A percentile compares a stretch with the other conserved stretches of the same genome.
phyloP scores from a whole-genome alignment of 371 early-diverging fungal species.

The Funneliformis caledonium region DNA sequence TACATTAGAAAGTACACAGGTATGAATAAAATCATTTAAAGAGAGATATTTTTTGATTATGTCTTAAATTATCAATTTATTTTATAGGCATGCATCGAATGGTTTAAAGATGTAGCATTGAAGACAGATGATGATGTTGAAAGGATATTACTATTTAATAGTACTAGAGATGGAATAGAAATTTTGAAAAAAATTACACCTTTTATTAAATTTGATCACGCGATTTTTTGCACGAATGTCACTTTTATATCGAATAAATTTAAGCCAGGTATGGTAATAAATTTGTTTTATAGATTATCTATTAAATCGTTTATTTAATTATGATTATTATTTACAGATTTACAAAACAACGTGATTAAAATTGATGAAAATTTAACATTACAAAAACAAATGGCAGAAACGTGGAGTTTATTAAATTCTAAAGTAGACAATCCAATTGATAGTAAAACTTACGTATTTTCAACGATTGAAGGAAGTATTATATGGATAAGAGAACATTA shows the following conservation, averaged over 20 bases:
- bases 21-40: background rate
- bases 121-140: slow-evolving; percentile 30
- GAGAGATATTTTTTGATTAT: slow-evolving; percentile 25
- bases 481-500: slow-evolving; percentile 57
- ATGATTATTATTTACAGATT: slow-evolving; percentile 47
- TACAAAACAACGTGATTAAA: slow-evolving; percentile 66
- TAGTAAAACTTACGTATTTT: slow-evolving; percentile 52
- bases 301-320: background rate
- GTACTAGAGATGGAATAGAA: slow-evolving; percentile 72
- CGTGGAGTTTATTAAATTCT: slow-evolving; percentile 56
- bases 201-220: slow-evolving; percentile 58
- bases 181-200: slow-evolving; percentile 59
- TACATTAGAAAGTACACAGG: slow-evolving; percentile 85
- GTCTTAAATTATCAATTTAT: background rate
- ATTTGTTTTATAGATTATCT: slow-evolving; percentile 26
- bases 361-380: slow-evolving; percentile 59
- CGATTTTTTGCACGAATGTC: slow-evolving; percentile 80
- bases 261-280: slow-evolving; percentile 36
- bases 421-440: slow-evolving; percentile 42
- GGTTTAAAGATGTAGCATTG: slow-evolving; percentile 62
- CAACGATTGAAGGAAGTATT: slow-evolving; percentile 77
- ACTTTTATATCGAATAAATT: slow-evolving; percentile 53
- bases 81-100: slow-evolving; percentile 64
- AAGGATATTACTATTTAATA: slow-evolving; percentile 83
- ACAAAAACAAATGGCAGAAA: slow-evolving; percentile 58